Conservation (phyloP, 2,329 filamentous ascomycete genomes). For the Aspergillus oerlinghausenensis region DNA sequence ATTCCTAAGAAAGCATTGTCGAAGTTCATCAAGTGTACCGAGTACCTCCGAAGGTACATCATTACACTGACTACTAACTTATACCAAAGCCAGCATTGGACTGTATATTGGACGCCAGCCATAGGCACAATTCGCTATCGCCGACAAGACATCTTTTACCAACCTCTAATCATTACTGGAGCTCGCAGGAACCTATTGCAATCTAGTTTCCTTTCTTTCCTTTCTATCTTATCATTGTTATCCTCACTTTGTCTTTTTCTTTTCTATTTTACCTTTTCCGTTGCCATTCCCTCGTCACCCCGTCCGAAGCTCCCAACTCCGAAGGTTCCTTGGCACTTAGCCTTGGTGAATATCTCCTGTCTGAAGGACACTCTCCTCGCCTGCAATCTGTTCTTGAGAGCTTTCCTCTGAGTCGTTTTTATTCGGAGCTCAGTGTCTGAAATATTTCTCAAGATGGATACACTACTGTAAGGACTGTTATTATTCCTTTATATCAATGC, state of each 20-base stretch:
- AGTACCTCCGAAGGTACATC: background rate
- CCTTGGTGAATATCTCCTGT: background rate
- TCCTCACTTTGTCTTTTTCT: background rate
- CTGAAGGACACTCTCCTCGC: background rate
- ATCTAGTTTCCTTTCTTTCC: background rate
- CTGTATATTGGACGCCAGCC: background rate
- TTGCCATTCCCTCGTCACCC: background rate
- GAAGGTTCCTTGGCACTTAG: background rate
- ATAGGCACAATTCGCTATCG: background rate
- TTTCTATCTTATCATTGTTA: background rate
- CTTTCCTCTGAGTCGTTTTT: constrained; percentile 2
- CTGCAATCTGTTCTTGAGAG: background rate
- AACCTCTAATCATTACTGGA: background rate
- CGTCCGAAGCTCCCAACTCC: background rate
- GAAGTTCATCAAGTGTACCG: background rate
- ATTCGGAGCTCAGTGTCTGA: background rate
- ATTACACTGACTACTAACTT: too few relatives aligned
- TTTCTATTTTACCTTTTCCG: background rate
- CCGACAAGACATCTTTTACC: background rate
- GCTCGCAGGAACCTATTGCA: background rate
- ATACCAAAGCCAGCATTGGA: background rate
- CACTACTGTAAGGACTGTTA: constrained; percentile 39
- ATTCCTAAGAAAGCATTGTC: background rate
- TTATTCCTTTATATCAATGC: background rate
- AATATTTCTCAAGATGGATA: constrained; percentile 39